Evolutionary conservation across 2,329 filamentous ascomycete species (phyloP), one percentile per base, ranked within the genome.

Genomic region (Thelonectria olida): DNA sequence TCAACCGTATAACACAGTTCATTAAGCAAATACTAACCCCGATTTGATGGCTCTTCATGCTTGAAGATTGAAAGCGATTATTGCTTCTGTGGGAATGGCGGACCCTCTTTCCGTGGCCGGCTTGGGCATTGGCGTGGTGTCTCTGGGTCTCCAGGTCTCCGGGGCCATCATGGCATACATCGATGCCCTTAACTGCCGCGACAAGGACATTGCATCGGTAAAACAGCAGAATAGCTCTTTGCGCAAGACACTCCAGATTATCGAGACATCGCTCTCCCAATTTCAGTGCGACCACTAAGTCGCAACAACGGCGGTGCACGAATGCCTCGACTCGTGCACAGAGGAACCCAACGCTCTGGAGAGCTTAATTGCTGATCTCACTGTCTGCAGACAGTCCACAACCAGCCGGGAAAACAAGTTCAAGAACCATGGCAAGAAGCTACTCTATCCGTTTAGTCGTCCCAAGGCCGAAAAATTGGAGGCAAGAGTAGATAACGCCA

Each of bases 151-250:
- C 47, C 47, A 50, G 13, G 47, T 50, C n/a, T 17, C 47, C 20
- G 47, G 25, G 25, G 47, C 4, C 47, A 50, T 50, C 28, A 50
- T 17, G 19, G 17, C 4, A 20, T 50, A 50, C 47, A 20, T 36
- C 28, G 47, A 50, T 15, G 47, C 47, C 28, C 47, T 50, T 27
- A 50, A 50, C 25, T 50, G 25, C 47, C 47, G 47, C 47, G 28
- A 31, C 47, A 20, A 50, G 17, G 47, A 50, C 47, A 50, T 36
- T 36, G 47, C 47, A 10, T 50, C 47, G 25, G 27, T 34, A 22
- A 31, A 27, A 34, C 47, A 34, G 47, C 25, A 50, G 19, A 50
- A 50, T 19, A 27, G 13, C 47, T 9, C 47, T 4, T 50, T 50
- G 28, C 47, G 19, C 17, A 50, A 50, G 28, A 50, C 47, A 50